phyloP scores from a whole-genome alignment of 345 rosid genomes.

The Populus davidiana region DNA sequence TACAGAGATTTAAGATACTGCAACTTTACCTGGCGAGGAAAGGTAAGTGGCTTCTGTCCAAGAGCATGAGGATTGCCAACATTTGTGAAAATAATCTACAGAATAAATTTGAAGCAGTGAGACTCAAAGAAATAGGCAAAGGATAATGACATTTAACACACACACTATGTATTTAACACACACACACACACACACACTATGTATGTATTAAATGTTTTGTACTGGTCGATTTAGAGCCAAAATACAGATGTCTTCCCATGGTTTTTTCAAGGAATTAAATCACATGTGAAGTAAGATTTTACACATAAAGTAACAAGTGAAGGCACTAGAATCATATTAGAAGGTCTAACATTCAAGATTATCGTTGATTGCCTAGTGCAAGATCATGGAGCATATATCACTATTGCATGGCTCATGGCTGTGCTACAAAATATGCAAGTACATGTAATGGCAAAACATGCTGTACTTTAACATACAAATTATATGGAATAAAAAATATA shows the following conservation, averaged over 20 bases:
- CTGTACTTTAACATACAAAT: neutral
- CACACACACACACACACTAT: neutral
- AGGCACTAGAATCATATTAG: neutral
- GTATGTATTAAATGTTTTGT: neutral
- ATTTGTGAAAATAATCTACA: slow-evolving; percentile 93
- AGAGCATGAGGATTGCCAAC: slow-evolving; percentile 99
- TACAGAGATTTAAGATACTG: neutral
- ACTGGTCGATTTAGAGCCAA: neutral
- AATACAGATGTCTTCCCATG: neutral
- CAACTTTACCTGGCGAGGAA: slow-evolving; percentile 78
- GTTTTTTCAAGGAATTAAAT: neutral
- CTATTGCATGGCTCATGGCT: neutral
- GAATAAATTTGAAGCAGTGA: slow-evolving; percentile 16
- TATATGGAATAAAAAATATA: neutral
- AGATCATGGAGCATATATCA: neutral
- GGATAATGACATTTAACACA: neutral
- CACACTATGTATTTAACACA: neutral
- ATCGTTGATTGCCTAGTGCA: neutral
- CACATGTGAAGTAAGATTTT: neutral
- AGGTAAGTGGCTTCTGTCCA: slow-evolving; percentile 92
- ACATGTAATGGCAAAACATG: neutral
- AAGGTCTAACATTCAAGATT: neutral
- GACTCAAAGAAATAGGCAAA: neutral
- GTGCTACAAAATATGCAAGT: neutral
- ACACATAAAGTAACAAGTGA: neutral